A percentile compares a stretch with the other conserved stretches of the same genome.
Evolutionary conservation across 1,139 yeast genomes (phyloP).

Genomic region (Scheffersomyces cryptocercus): DNA sequence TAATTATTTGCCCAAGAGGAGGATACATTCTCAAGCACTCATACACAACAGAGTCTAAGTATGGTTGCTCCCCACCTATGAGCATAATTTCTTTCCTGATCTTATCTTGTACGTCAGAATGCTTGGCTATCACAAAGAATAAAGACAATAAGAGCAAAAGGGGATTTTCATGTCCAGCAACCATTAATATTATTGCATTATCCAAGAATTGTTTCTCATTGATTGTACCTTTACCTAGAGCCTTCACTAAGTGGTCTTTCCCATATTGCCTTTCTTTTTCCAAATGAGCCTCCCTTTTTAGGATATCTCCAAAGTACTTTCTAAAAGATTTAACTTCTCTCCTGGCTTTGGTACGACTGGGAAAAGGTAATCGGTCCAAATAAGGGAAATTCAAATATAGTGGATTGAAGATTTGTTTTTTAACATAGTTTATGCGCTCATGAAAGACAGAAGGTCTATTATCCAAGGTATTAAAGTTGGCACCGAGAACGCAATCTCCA

Average conservation of each 20-base stretch:
- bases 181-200: conserved; percentile 57
- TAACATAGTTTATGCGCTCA: conserved; percentile 41
- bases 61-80: conserved; percentile 13
- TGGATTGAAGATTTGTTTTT: conserved; percentile 58
- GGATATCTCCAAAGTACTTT: conserved; percentile 26
- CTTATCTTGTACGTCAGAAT: conserved; percentile 32
- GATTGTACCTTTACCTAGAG: conserved; percentile 35
- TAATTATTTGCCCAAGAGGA: conserved; percentile 60
- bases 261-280: conserved; percentile 20
- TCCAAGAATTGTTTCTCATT: conserved; percentile 52
- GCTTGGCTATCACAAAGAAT: conserved; percentile 48
- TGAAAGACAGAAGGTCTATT: conserved; percentile 34
- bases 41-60: conserved; percentile 36
- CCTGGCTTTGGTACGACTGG: conserved; percentile 47
- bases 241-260: conserved; percentile 35
- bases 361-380: conserved; percentile 52
- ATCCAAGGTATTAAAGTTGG: conserved; percentile 38
- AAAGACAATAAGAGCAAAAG: conserved; percentile 52
- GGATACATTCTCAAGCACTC: conserved; percentile 58
- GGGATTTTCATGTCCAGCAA: conserved; percentile 69
- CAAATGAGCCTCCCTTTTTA: conserved; percentile 19
- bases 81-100: conserved; percentile 30
- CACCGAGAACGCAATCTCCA: conserved; percentile 52
- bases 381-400: conserved; percentile 56
- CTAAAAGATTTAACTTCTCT: conserved; percentile 46